A percentile compares a stretch with the other conserved stretches of the same genome.
Evolutionary conservation across 2,329 filamentous ascomycete genomes (phyloP).

Genomic region (Ascochyta lentis): DNA sequence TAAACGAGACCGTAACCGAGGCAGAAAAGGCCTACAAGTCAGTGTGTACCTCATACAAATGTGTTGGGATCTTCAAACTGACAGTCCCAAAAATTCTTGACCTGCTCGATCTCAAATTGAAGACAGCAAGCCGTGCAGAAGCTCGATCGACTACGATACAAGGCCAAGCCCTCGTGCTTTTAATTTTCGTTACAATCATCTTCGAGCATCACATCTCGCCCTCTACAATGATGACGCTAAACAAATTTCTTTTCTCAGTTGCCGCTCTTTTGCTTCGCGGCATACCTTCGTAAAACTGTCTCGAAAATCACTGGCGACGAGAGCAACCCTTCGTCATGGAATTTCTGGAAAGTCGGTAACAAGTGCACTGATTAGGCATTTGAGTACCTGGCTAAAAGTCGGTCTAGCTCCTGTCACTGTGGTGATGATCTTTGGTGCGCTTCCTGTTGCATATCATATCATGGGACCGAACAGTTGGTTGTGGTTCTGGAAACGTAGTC

Average conservation of each 20-base stretch:
- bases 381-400: background rate
- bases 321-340: background rate
- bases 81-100: background rate
- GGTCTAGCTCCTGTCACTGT: background rate
- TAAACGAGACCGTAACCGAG: background rate
- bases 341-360: background rate
- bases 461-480: background rate
- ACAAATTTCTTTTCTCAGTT: background rate
- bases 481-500: background rate
- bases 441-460: background rate
- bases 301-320: background rate
- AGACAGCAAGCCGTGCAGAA: background rate
- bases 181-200: background rate
- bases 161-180: background rate
- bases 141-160: background rate
- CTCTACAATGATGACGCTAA: background rate
- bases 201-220: background rate
- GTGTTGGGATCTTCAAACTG: background rate
- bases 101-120: background rate
- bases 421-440: background rate
- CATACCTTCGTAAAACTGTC: background rate
- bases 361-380: background rate
- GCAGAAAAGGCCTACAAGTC: background rate
- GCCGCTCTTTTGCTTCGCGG: background rate
- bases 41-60: no score